These are phyloP conservation scores for Saccharomycopsis guyanensis DNA, from an alignment of 805 yeast genomes.

Conservation along the genomic window DNA sequence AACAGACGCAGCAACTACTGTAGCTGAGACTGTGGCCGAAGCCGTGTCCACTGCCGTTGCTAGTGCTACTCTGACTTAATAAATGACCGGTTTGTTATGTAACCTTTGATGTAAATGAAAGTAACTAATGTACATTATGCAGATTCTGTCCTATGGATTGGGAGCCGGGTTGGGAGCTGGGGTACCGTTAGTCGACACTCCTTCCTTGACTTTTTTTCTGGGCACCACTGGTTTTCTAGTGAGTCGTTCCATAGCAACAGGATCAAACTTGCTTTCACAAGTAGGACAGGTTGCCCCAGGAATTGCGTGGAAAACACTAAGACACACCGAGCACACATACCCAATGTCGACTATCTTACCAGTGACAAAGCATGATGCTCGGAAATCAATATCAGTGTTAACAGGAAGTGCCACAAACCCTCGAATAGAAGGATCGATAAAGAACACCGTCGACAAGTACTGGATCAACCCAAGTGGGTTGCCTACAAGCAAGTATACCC, in stretches of 20 bases:
- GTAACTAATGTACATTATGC: too few species aligned
- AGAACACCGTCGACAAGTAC: conserved; percentile 71
- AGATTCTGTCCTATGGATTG: too few species aligned
- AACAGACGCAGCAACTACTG: not conserved
- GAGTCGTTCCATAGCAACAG: conserved; percentile 47
- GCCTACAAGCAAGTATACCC: conserved; percentile 66
- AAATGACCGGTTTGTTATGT: too few species aligned
- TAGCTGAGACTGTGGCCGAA: not conserved
- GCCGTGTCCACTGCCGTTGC: not conserved
- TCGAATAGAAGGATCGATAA: conserved; percentile 78
- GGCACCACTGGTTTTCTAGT: conserved; percentile 52
- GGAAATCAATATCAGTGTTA: conserved; percentile 77
- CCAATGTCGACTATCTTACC: conserved; percentile 91
- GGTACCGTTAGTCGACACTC: too few species aligned
- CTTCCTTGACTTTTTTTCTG: conserved; percentile 30
- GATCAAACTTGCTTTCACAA: conserved; percentile 74
- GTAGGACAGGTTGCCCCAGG: conserved; percentile 79
- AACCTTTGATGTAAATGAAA: too few species aligned
- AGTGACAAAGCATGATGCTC: conserved; percentile 90
- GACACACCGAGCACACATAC: conserved; percentile 89
- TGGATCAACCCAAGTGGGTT: conserved; percentile 76
- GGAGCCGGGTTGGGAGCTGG: too few species aligned
- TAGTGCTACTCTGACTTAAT: not conserved
- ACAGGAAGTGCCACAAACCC: conserved; percentile 75
- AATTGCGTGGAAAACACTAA: conserved; percentile 63